Evolutionary conservation across 768 basidiomycete species (phyloP), one percentile per base, ranked within the genome.

Genomic region (Amanita pseudoporphyria): DNA sequence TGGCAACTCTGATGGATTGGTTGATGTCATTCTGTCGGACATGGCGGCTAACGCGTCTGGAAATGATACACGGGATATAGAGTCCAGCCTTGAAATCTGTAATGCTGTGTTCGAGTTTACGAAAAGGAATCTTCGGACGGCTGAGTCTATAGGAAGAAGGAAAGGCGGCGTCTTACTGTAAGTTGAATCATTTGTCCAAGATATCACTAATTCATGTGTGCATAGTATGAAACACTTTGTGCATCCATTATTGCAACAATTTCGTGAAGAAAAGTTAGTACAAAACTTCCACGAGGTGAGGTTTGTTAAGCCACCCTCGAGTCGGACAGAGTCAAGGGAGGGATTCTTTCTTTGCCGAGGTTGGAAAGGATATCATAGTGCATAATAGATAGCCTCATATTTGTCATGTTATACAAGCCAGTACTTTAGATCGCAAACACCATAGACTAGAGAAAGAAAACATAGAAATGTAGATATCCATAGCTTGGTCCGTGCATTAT

Each of bases 21-120:
- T 81, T 6, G 91, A 97, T 61, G 68, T 94, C 14, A 77, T 96
- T 21, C 71, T 96, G 3, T 89, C 84, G 6, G 94, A 96, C 60
- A 93, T 97, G 85, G 88, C 92, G 14, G 81, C 81, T 16, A 92
- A 93, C 62, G 71, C 80, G 52, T 77, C 84, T 2, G 94, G 95
- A 5, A 81, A 85, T 52, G 62, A 71, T 14, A 63, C 66, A 0
- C 71, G 72, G 44, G 94, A 98, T 64, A 74, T 76, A 1, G 74
- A 82, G 57, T 62, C 72, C 9, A 83, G 83, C 51, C 71, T 94
- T 28, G 74, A 83, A 32, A 82, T 97, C 18, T 87, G 82, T 60
- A 64, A 74, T 32, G 79, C 84, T 3, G 92, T 88, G 0, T 77
- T 85, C 52, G 64, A 71, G 37, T 94, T 96, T 60, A 75, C 81